These are phyloP conservation scores for Zymoseptoria tritici DNA, from an alignment of 2,329 filamentous ascomycete genomes.

Conservation along the genomic window DNA sequence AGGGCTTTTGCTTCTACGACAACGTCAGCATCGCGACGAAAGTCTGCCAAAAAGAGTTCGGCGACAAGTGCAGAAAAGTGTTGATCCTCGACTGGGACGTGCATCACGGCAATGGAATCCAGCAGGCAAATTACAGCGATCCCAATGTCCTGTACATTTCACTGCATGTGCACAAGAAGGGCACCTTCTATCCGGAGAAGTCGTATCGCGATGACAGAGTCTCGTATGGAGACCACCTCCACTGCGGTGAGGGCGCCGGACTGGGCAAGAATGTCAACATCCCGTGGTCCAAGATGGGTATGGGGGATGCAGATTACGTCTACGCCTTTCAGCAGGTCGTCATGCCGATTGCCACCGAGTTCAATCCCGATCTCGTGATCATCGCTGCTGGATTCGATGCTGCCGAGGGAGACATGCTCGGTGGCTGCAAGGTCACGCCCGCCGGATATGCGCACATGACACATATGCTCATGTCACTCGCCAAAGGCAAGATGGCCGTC, in stretches of 20 bases:
- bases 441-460: constrained; percentile 97
- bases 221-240: constrained; percentile 51
- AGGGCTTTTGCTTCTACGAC: constrained; percentile 97
- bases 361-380: constrained; percentile 88
- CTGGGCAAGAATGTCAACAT: constrained; percentile 61
- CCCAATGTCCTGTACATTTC: constrained; percentile 95
- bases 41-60: constrained; percentile 72
- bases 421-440: constrained; percentile 86
- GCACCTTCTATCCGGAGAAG: constrained; percentile 71
- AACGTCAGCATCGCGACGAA: constrained; percentile 91
- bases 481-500: constrained; percentile 80
- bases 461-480: constrained; percentile 95
- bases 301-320: constrained; percentile 96
- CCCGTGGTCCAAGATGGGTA: constrained; percentile 61
- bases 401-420: constrained; percentile 84
- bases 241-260: constrained; percentile 52
- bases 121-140: constrained; percentile 92
- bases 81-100: constrained; percentile 87
- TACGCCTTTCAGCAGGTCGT: constrained; percentile 92
- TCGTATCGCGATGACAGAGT: constrained; percentile 50
- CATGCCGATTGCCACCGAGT: constrained; percentile 92
- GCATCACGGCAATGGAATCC: constrained; percentile 80
- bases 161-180: constrained; percentile 78
- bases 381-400: constrained; percentile 95
- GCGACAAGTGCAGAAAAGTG: constrained; percentile 66